A percentile compares a stretch with the other conserved stretches of the same genome.
Evolutionary conservation across 345 rosid species (phyloP).

Genomic region (Eutrema yunnanense): DNA sequence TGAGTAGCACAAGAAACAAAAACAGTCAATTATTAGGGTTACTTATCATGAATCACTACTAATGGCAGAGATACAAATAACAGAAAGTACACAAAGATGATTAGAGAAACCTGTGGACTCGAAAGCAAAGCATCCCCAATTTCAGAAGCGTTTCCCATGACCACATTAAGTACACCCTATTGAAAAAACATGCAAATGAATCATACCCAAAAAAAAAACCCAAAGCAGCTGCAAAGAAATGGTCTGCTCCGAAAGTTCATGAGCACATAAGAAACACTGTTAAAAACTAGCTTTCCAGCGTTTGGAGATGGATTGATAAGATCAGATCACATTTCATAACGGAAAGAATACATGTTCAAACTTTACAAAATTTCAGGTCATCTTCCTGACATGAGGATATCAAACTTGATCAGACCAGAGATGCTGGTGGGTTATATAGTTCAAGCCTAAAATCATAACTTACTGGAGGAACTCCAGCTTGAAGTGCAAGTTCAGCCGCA

Average conservation of each 20-base stretch:
- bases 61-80: constrained; percentile 9
- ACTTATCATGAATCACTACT: constrained; percentile 7
- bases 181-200: constrained; percentile 16
- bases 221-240: neutral
- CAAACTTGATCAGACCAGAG: constrained; percentile 7
- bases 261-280: constrained; percentile 4
- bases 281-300: neutral
- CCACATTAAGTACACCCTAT: constrained; percentile 81
- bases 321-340: constrained; percentile 2
- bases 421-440: constrained; percentile 1
- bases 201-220: neutral
- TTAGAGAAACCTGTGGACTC: constrained; percentile 61
- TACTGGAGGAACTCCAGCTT: constrained; percentile 99
- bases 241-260: neutral
- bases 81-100: neutral
- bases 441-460: constrained; percentile 26
- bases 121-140: constrained; percentile 80
- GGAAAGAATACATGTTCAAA: neutral
- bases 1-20: constrained; percentile 30
- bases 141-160: constrained; percentile 86
- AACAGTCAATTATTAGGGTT: constrained; percentile 7
- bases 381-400: neutral
- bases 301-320: neutral
- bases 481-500: constrained; percentile 90
- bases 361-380: neutral